phyloP scores from a whole-genome alignment of 2,329 filamentous ascomycete genomes.

The Pestalotiopsis sp. region DNA sequence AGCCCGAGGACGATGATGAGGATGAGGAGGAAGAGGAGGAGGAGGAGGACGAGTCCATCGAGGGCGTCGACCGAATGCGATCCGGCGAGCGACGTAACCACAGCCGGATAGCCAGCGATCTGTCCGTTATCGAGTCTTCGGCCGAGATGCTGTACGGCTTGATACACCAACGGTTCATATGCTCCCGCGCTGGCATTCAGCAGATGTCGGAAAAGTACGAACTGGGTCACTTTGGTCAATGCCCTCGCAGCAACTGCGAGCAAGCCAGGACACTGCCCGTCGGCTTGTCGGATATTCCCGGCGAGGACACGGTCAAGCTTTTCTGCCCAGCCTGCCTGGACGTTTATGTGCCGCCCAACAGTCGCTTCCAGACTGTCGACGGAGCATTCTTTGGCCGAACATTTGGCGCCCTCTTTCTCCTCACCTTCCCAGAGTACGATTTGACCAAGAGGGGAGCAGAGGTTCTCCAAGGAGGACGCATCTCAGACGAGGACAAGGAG shows the following conservation, averaged over 20 bases:
- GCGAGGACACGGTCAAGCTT: slow-evolving; percentile 96
- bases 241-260: slow-evolving; percentile 92
- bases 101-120: slow-evolving; percentile 84
- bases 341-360: slow-evolving; percentile 96
- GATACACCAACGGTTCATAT: slow-evolving; percentile 98
- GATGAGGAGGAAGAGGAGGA: slow-evolving; percentile 78
- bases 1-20: slow-evolving; percentile 92
- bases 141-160: slow-evolving; percentile 98
- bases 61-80: slow-evolving; percentile 59
- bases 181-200: slow-evolving; percentile 92
- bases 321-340: slow-evolving; percentile 97
- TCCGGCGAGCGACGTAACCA: slow-evolving; percentile 74
- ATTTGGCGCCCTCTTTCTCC: slow-evolving; percentile 95
- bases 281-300: slow-evolving; percentile 90
- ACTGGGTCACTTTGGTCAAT: slow-evolving; percentile 91
- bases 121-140: slow-evolving; percentile 94
- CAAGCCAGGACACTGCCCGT: slow-evolving; percentile 90
- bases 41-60: slow-evolving; percentile 70
- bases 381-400: slow-evolving; percentile 98
- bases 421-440: slow-evolving; percentile 97
- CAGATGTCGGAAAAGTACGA: slow-evolving; percentile 99
- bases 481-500: slow-evolving; percentile 46
- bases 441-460: slow-evolving; percentile 73
- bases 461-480: slow-evolving; percentile 46
- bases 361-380: slow-evolving; percentile 94